phyloP scores from a whole-genome alignment of 2,329 filamentous ascomycete species.

The Fusarium beomiforme region DNA sequence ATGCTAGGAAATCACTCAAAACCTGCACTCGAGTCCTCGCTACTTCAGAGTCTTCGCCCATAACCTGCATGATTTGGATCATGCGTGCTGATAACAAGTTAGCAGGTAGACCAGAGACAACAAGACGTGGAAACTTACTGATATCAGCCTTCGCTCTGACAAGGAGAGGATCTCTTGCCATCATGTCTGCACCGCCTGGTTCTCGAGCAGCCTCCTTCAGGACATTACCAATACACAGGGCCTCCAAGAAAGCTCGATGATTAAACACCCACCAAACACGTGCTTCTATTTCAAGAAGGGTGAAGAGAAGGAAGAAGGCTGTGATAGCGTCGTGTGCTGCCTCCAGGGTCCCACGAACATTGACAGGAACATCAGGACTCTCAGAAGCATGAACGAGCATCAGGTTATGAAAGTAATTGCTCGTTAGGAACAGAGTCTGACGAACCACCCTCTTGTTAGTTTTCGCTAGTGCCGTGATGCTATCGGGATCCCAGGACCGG shows the following conservation, averaged over 20 bases:
- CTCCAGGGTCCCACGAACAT: conserved; percentile 76
- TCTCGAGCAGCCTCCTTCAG: conserved; percentile 62
- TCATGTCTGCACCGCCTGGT: conserved; percentile 56
- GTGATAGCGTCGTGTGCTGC: conserved; percentile 79
- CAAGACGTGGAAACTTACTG: conserved; percentile 53
- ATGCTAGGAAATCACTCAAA: conserved; percentile 61
- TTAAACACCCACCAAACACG: conserved; percentile 89
- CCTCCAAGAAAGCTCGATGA: conserved; percentile 82
- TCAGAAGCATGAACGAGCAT: conserved; percentile 82
- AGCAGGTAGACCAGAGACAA: conserved; percentile 1
- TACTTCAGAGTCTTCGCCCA: conserved; percentile 68
- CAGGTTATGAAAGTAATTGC: conserved; percentile 84
- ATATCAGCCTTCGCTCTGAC: conserved; percentile 70
- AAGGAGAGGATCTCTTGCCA: conserved; percentile 66
- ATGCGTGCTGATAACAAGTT: conserved; percentile 59
- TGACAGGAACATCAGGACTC: conserved; percentile 69
- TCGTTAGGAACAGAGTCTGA: conserved; percentile 82
- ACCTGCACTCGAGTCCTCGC: conserved; percentile 68
- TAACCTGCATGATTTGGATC: conserved; percentile 71
- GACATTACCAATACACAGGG: conserved; percentile 72
- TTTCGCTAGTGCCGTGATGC: conserved; percentile 65
- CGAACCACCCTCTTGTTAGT: conserved; percentile 73
- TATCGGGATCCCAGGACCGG: conserved; percentile 72
- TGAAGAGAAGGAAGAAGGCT: conserved; percentile 78
- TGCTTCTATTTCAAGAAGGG: conserved; percentile 74